Percentiles rank a stretch among this genome's conserved stretches.
phyloP scores from a whole-genome alignment of 352 stramenopile genomes.

The Lagenidium sp. region DNA sequence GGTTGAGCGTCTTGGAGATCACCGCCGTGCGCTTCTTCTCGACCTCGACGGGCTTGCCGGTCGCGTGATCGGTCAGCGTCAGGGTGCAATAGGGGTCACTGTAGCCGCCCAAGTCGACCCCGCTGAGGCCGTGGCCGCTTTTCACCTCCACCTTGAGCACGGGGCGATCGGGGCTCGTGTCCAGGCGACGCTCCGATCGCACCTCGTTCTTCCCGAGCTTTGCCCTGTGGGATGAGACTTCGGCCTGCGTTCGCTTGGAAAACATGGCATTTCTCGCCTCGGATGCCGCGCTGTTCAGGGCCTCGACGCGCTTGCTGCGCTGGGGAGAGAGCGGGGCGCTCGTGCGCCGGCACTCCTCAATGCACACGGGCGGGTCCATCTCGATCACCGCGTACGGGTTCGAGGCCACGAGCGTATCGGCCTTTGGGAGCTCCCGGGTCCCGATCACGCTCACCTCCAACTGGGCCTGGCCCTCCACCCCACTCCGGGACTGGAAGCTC shows the following conservation, averaged over 20 bases:
- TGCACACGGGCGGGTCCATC: conserved; percentile 35
- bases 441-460: conserved; percentile 49
- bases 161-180: conserved; percentile 18
- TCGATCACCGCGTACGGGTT: conserved; percentile 60
- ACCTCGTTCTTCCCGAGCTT: conserved; percentile 52
- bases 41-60: conserved; percentile 33
- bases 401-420: conserved; percentile 13
- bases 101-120: conserved; percentile 51
- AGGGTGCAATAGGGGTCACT: conserved; percentile 72
- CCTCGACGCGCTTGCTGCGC: conserved; percentile 37
- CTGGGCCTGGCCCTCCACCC: conserved; percentile 46
- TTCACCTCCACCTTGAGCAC: conserved; percentile 45
- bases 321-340: conserved; percentile 30
- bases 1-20: conserved; percentile 60
- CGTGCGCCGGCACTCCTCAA: conserved; percentile 45
- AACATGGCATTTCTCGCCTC: conserved; percentile 35
- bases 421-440: conserved; percentile 20
- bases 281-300: conserved; percentile 17
- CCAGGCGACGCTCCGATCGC: conserved; percentile 32
- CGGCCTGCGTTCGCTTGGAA: conserved; percentile 33
- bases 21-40: conserved; percentile 70
- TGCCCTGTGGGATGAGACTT: conserved; percentile 46
- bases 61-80: conserved; percentile 34
- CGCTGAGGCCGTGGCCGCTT: conserved; percentile 45
- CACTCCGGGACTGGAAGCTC: conserved; percentile 36